These are phyloP conservation scores for Chenopodium suecicum DNA, from an alignment of 148 eudicot genomes.

Conservation along the genomic window DNA sequence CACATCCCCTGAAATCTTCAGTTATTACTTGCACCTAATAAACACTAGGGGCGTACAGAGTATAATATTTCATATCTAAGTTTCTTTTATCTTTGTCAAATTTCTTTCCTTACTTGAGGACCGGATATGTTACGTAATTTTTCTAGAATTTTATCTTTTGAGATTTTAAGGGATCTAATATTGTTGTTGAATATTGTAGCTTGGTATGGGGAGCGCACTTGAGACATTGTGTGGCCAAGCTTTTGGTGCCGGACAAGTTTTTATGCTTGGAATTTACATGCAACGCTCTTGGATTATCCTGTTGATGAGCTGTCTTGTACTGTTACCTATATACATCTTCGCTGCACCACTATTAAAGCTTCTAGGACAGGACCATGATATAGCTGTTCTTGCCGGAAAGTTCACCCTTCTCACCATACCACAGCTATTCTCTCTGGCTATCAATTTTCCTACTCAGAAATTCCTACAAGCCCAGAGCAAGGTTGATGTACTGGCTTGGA, in stretches of 20 bases:
- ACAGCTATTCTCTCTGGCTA: constrained; percentile 56
- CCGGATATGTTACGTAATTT: not conserved
- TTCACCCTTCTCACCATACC: constrained; percentile 55
- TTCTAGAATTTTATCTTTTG: not conserved
- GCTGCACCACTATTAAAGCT: constrained; percentile 60
- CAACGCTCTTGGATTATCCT: constrained; percentile 78
- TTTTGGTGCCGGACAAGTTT: constrained; percentile 69
- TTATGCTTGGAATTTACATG: constrained; percentile 74
- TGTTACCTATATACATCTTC: constrained; percentile 63
- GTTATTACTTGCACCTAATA: not conserved
- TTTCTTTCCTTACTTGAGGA: not conserved
- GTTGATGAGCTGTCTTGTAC: constrained; percentile 34
- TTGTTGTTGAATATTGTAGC: constrained; percentile 37
- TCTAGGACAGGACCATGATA: constrained; percentile 59
- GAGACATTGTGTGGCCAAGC: constrained; percentile 92
- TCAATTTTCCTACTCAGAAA: constrained; percentile 69
- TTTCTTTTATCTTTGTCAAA: not conserved
- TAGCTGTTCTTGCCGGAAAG: constrained; percentile 63
- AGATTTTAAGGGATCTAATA: not conserved
- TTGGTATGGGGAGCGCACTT: constrained; percentile 89
- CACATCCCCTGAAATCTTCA: not conserved
- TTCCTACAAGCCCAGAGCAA: constrained; percentile 84
- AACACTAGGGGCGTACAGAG: not conserved
- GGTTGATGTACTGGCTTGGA: constrained; percentile 51
- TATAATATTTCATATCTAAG: not conserved